phyloP scores from a whole-genome alignment of 1,284 basidiomycete species.

The Gymnopus androsaceus region DNA sequence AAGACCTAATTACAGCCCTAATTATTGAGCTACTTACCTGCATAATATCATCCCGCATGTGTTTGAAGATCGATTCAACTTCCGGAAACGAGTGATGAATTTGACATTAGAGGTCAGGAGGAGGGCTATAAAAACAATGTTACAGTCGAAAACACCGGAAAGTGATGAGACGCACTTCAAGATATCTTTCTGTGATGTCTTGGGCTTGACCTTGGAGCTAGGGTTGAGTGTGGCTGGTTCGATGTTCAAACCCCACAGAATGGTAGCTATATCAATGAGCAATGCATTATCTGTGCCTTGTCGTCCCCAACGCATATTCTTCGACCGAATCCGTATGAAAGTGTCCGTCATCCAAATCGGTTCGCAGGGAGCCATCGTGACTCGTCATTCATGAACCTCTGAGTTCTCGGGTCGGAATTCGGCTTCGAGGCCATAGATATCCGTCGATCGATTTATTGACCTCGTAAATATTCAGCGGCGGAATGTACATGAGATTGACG shows the following conservation, averaged over 20 bases:
- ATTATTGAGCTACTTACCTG: too few relatives aligned
- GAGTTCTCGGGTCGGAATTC: too few relatives aligned
- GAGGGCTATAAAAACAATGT: not conserved
- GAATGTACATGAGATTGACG: too few relatives aligned
- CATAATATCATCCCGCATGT: not conserved
- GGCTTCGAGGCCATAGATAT: too few relatives aligned
- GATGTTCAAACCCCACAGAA: constrained; percentile 2
- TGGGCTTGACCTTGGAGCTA: not conserved
- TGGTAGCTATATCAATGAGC: constrained; percentile 1
- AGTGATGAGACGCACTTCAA: not conserved
- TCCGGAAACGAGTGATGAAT: not conserved
- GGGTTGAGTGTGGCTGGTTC: not conserved
- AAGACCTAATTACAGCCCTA: not conserved
- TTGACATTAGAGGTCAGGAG: not conserved
- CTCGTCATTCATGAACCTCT: too few relatives aligned
- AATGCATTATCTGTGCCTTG: constrained; percentile 9
- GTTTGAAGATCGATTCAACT: not conserved
- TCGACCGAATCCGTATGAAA: too few relatives aligned
- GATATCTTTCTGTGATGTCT: not conserved
- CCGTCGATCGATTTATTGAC: too few relatives aligned
- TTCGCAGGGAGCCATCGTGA: too few relatives aligned
- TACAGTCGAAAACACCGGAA: not conserved
- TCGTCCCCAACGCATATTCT: constrained; percentile 9
- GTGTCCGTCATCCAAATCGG: too few relatives aligned
- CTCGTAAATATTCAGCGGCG: too few relatives aligned